These are phyloP conservation scores for Dactylonectria estremocensis DNA, from an alignment of 2,329 filamentous ascomycete species.

Conservation along the genomic window DNA sequence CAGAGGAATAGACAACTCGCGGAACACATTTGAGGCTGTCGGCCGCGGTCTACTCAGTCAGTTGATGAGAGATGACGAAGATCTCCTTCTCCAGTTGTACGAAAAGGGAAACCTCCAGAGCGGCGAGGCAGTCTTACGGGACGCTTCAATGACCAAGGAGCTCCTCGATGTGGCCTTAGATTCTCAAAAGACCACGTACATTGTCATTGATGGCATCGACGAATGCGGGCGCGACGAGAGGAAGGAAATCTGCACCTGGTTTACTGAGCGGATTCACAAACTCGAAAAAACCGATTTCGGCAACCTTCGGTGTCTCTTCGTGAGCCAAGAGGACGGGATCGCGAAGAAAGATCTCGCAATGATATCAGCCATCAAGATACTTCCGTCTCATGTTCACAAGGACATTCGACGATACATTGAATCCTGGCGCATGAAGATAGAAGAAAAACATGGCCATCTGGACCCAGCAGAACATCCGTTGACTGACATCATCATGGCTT, in stretches of 20 bases:
- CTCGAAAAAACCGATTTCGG: background rate
- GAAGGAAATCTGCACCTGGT: slow-evolving; percentile 23
- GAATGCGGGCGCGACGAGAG: slow-evolving; percentile 16
- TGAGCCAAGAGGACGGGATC: slow-evolving; percentile 31
- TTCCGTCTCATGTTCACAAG: background rate
- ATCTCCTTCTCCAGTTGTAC: background rate
- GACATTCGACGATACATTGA: slow-evolving; percentile 24
- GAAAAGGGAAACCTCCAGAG: slow-evolving; percentile 1
- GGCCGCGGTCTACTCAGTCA: background rate
- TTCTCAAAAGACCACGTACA: slow-evolving; percentile 6
- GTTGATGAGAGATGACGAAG: background rate
- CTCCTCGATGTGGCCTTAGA: background rate
- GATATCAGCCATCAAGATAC: slow-evolving; percentile 18
- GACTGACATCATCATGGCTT: slow-evolving; percentile 21
- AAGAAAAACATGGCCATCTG: slow-evolving; percentile 13
- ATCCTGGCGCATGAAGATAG: slow-evolving; percentile 18
- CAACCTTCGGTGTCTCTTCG: slow-evolving; percentile 28
- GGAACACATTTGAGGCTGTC: background rate
- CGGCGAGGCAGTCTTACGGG: background rate
- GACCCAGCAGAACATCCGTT: background rate
- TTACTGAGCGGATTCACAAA: slow-evolving; percentile 7
- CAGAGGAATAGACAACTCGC: background rate
- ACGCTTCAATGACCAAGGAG: background rate
- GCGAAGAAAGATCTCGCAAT: slow-evolving; percentile 13
- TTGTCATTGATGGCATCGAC: slow-evolving; percentile 24